Evolutionary conservation across 1,284 basidiomycete genomes (phyloP), one percentile per base, ranked within the genome.

Genomic region (Porogramme epimiltina): DNA sequence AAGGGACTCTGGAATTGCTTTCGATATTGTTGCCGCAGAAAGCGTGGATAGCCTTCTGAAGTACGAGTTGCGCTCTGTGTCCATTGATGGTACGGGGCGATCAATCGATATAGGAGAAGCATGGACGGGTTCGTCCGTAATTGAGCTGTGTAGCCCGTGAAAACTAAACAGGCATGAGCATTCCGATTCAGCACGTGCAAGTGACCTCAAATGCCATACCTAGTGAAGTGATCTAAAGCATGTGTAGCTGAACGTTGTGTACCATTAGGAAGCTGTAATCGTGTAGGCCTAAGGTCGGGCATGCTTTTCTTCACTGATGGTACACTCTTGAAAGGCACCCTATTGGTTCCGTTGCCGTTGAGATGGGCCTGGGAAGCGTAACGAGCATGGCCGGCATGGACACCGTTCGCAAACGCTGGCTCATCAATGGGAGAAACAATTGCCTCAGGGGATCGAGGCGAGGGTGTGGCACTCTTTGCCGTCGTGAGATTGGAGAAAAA

Each of bases 1-100:
- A 16, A 98, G 75, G 9, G 89, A 76, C 8, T 80, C 73, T 0
- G 95, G 91, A 10, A 97, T 81, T 15, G 85, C 79, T 58, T 84
- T 85, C 22, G 85, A 80, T 28, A 88, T 81, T 0, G 79, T 78
- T 16, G 85, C 82, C 0, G 78, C 72, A 0, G 91, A 90, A 3
- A 96, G 73, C 39, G 88, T 87, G 3, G 87, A 88, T 16, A 96
- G 75, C 18, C 95, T 85, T 25, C 90, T 87, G 73, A 99, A 99
- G 70, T 99, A 99, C 10, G 91, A 91, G 67, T 95, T 92, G 26
- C 93, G 84, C 66, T 95, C 93, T 22, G 82, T 82, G 49, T 91
- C 85, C 64, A 91, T 81, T 6, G 85, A 78, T 37, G 80, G 79
- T 3, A 76, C 73, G 0, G 73, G 68, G 45, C 70, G 68, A 36